Conservation (phyloP, 108 stramenopile species). For the Skeletonema menzelii region DNA sequence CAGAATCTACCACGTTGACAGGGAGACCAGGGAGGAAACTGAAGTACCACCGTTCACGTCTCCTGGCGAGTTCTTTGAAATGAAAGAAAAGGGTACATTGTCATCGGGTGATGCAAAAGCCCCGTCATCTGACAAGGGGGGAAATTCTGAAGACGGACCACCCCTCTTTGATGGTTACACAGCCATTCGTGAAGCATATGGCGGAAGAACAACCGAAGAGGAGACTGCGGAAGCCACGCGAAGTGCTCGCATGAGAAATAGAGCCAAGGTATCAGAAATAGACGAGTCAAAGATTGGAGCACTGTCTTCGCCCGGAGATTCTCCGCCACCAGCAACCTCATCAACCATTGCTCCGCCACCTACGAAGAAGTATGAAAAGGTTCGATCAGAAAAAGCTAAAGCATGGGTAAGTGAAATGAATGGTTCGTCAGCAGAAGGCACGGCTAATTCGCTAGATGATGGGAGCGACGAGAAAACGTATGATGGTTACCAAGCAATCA, state of each 20-base stretch:
- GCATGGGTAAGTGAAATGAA: not conserved
- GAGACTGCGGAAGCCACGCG: slow-evolving; percentile 67
- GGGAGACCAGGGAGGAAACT: slow-evolving; percentile 53
- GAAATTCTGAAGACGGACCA: slow-evolving; percentile 35
- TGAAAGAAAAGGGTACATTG: slow-evolving; percentile 18
- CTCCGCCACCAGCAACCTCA: not conserved
- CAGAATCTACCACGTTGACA: slow-evolving; percentile 68
- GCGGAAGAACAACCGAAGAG: slow-evolving; percentile 41
- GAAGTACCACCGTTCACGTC: slow-evolving; percentile 80
- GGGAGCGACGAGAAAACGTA: slow-evolving; percentile 60
- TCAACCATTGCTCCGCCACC: not conserved
- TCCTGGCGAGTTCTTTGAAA: slow-evolving; percentile 62
- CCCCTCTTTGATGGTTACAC: slow-evolving; percentile 74
- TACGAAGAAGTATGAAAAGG: not conserved
- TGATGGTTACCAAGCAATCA: slow-evolving; percentile 81
- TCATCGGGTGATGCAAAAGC: not conserved
- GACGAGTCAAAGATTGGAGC: slow-evolving; percentile 49
- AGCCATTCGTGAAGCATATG: slow-evolving; percentile 65
- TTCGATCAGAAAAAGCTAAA: slow-evolving; percentile 1
- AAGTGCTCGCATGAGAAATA: slow-evolving; percentile 63
- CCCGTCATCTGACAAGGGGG: not conserved
- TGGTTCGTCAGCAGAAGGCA: not conserved
- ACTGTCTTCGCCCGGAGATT: slow-evolving; percentile 6
- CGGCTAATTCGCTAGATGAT: not conserved
- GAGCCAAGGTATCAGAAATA: slow-evolving; percentile 47